Evolutionary conservation across 139 green algal genomes (phyloP), one percentile per base, ranked within the genome.

Genomic region (Volvox africanus): DNA sequence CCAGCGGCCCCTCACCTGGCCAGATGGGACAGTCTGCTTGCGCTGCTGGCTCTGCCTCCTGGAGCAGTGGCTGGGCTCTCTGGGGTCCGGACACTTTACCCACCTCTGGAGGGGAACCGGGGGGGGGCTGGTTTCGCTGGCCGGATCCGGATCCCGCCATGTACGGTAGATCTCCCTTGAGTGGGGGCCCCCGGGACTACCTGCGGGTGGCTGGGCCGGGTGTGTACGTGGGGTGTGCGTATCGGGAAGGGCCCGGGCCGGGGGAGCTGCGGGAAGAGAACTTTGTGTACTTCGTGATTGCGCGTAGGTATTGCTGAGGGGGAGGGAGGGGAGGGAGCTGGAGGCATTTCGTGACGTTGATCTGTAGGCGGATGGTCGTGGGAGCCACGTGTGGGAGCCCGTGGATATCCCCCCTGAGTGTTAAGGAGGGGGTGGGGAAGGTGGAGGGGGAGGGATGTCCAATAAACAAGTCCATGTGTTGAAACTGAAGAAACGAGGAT

Each of bases 171-270:
- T 94, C 92, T 14, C 93, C 93, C 11, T 77, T 94, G 67, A 93
- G 92, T 61, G 77, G 92, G 61, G 67, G 65, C 55, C 11, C 24
- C 2, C 61, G 83, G 24, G 94, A 96, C 73, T 96, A 92, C 36
- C 30, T 96, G 71, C 85, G 94, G 12, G 87, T 92, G 35, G 94
- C 87, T 55, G 94, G 94, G 32, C 94, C 94, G 33, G 94, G 94
- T 28, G 81, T 96, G 79, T 93, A n/a, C 26, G 94, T 96, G 37
- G 94, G 94, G 11, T 96, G 94, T 65, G 91, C 87, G 2, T 96
- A 96, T 61, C 44, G 78, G 22, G 32, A 33, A 33, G 89, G 89
- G 24, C 83, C 88, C 30, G 21, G 22, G 0, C 3, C 36, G 21
- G 80, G 88, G 11, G 71, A 89, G 28, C 55, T 80, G 21, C n/a